Conservation (phyloP, 2,329 filamentous ascomycete species). For the Fusarium sacchari region DNA sequence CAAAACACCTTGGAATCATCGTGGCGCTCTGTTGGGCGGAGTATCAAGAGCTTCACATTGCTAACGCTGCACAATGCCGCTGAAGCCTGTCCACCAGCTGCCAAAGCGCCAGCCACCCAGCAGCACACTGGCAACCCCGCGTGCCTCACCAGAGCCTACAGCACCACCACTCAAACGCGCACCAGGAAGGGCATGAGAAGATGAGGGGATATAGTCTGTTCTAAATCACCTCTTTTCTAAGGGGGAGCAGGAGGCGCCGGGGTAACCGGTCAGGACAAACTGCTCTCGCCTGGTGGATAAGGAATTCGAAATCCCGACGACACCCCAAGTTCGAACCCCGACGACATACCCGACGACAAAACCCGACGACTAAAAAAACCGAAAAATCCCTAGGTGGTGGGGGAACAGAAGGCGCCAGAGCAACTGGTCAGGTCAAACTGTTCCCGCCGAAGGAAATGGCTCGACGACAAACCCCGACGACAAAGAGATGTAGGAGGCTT, state of each 20-base stretch:
- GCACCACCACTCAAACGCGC: neutral
- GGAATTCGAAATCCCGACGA: neutral
- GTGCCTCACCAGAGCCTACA: neutral
- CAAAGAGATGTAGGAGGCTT: slow-evolving; percentile 43
- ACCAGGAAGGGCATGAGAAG: neutral
- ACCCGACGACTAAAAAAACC: neutral
- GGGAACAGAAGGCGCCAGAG: slow-evolving; percentile 36
- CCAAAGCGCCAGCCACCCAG: neutral
- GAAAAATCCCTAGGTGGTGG: neutral
- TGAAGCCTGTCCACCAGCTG: neutral
- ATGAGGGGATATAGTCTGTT: slow-evolving; percentile 20
- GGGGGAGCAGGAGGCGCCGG: slow-evolving; percentile 40
- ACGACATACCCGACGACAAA: neutral
- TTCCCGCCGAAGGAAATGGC: slow-evolving; percentile 12
- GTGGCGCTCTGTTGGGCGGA: neutral
- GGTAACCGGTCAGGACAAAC: slow-evolving; percentile 45
- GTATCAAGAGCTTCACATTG: slow-evolving; percentile 14
- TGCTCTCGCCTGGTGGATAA: slow-evolving; percentile 31
- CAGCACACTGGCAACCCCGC: neutral
- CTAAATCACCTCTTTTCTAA: neutral
- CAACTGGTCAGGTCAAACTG: slow-evolving; percentile 45
- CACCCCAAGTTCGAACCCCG: slow-evolving; percentile 29
- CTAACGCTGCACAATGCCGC: neutral
- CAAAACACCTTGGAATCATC: slow-evolving; percentile 27
- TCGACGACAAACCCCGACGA: slow-evolving; percentile 15